Base-by-base conservation (phyloP, 192 early-diverging fungal genomes). In the Linnemannia elongata region DNA sequence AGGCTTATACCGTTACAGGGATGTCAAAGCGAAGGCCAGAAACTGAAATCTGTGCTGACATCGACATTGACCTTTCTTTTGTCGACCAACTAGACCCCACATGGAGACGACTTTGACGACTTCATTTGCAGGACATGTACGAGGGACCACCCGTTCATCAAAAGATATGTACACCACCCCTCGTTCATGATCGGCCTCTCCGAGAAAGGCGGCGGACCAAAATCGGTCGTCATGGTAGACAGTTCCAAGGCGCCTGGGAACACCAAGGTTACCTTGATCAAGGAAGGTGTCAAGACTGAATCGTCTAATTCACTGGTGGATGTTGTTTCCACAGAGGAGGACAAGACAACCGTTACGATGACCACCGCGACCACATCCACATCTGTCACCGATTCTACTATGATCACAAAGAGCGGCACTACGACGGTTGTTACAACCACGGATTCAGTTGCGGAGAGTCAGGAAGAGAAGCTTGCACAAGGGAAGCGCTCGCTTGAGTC, bases 91-190 rank as follows among this genome's bases (percentile, higher is more conserved):
- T 72, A 93, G 92, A 78, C 90, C 17, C 94, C 93, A 8, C 91
- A 93, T 17, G 79, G 82, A 36, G 91, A 89, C 35, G 83, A 85
- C 36, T 93, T 94, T 76, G 93, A 93, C 47, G 93, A 95, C 44
- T 96, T 92, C 78, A 90, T 96, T 39, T 96, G 96, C 89, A 88
- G 93, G 6, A 83, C 80, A 6, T 96, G 96, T 63, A 92, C 93
- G 9, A 82, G 54, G 4, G 83, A 78, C 2, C 82, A 93, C 73
- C 77, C 92, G 4, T 89, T 90, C 52, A 69, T 94, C 17, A 76
- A 80, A 18, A 71, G 72, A 52, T 85, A 90, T 80, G 81, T 72
- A 27, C 54, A 75, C 30, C 24, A 78, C 22, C 47, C 79, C 22
- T 66, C 49, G 33, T 91, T 86, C 75, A 88, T 83, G 73, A 81